A percentile compares a stretch with the other conserved stretches of the same genome.
Conservation (phyloP, 148 eudicot species). For the Dysphania ambrosioides region DNA sequence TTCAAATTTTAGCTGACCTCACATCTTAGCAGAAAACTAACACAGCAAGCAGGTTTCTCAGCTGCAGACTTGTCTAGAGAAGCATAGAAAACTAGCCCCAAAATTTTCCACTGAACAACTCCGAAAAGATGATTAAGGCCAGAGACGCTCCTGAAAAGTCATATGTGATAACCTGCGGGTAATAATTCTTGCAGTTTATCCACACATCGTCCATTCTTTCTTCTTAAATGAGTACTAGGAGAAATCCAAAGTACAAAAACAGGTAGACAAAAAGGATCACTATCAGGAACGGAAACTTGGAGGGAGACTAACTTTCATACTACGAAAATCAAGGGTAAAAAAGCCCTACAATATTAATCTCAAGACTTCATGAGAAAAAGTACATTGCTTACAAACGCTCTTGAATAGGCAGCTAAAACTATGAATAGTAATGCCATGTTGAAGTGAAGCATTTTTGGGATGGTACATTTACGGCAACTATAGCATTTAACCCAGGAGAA, state of each 20-base stretch:
- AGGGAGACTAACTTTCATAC: conserved; percentile 11
- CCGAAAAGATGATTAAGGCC: too few relatives aligned
- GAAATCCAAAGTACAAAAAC: background rate
- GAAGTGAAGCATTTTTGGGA: conserved; percentile 21
- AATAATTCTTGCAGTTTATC: background rate
- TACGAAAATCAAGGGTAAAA: conserved; percentile 17
- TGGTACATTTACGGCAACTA: conserved; percentile 28
- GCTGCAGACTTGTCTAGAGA: too few relatives aligned
- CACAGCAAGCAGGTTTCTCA: too few relatives aligned
- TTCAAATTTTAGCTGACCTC: too few relatives aligned
- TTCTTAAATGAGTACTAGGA: background rate
- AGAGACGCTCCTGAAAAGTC: too few relatives aligned
- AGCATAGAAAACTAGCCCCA: too few relatives aligned
- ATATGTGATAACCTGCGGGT: too few relatives aligned
- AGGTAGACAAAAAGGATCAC: background rate
- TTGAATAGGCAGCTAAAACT: conserved; percentile 24
- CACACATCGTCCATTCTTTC: background rate
- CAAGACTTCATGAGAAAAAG: conserved; percentile 5
- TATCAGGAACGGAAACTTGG: background rate
- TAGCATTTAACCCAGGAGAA: conserved; percentile 22
- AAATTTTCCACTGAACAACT: too few relatives aligned
- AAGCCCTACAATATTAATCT: conserved; percentile 14
- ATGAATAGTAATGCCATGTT: conserved; percentile 23
- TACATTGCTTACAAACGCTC: conserved; percentile 31
- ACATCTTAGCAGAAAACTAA: too few relatives aligned